Evolutionary conservation across 139 green algal species (phyloP).

Genomic region (Chlorella sp.): DNA sequence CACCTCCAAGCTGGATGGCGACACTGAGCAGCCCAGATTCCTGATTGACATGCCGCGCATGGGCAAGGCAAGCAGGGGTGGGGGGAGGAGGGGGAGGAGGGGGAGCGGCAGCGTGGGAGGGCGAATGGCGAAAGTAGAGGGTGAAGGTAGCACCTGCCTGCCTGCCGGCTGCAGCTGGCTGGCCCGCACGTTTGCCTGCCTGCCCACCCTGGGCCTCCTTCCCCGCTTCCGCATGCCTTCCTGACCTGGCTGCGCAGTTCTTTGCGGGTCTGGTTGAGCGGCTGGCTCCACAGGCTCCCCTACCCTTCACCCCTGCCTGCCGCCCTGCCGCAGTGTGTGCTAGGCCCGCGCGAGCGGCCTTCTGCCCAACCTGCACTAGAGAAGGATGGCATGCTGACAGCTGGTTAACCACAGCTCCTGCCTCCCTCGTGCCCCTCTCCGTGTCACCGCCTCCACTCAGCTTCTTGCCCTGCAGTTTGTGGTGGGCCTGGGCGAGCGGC

Average conservation of each 20-base stretch:
- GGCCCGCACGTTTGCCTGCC: not conserved
- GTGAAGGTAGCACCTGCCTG: not conserved
- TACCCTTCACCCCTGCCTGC: too few species aligned
- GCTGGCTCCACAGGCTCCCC: too few species aligned
- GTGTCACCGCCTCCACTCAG: not conserved
- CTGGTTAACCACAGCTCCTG: too few species aligned
- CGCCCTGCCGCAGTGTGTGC: too few species aligned
- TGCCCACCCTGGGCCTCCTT: too few species aligned
- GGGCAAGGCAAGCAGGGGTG: not conserved
- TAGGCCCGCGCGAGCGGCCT: too few species aligned
- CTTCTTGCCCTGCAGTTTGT: not conserved
- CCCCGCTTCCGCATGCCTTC: too few species aligned
- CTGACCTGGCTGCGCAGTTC: too few species aligned
- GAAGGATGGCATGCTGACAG: too few species aligned
- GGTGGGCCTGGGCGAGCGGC: not conserved
- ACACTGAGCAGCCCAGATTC: not conserved
- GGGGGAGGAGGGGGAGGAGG: not conserved
- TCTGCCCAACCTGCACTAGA: too few species aligned
- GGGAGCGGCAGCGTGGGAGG: not conserved
- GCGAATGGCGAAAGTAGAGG: not conserved
- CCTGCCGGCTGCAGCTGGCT: not conserved
- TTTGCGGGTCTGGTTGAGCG: too few species aligned
- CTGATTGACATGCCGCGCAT: slow-evolving; percentile 1
- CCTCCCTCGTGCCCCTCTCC: not conserved
- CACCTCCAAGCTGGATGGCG: not conserved